Conservation (phyloP, 495 filamentous ascomycete genomes). For the Aspergillus sparsus region DNA sequence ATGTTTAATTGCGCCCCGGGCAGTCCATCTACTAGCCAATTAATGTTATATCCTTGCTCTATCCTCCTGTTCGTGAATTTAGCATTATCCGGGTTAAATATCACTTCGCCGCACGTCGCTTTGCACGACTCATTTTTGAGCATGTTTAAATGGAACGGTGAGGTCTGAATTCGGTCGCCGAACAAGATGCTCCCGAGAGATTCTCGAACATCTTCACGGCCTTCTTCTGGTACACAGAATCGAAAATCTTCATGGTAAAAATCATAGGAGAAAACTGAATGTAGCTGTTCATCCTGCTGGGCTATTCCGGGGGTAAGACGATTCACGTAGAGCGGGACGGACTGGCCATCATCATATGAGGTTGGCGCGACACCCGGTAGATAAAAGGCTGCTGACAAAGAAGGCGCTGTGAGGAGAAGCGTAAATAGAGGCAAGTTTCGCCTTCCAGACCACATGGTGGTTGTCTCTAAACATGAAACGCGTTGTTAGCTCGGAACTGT, state of each 20-base stretch:
- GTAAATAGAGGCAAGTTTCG: slow-evolving; percentile 32
- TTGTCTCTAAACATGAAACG: slow-evolving; percentile 19
- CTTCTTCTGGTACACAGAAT: slow-evolving; percentile 79
- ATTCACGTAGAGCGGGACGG: slow-evolving; percentile 91
- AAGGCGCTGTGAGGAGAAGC: slow-evolving; percentile 37
- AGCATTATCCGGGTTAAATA: slow-evolving; percentile 67
- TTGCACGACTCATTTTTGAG: slow-evolving; percentile 82
- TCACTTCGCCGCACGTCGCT: slow-evolving; percentile 63
- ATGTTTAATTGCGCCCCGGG: slow-evolving; percentile 78
- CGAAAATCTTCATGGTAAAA: slow-evolving; percentile 88
- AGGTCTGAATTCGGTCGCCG: slow-evolving; percentile 91
- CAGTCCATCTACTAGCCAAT: slow-evolving; percentile 93
- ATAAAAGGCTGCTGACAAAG: slow-evolving; percentile 79
- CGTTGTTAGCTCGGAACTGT: slow-evolving; percentile 22
- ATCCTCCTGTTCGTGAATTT: slow-evolving; percentile 83
- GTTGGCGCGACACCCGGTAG: slow-evolving; percentile 95
- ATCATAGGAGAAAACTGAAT: slow-evolving; percentile 90
- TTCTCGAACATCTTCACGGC: slow-evolving; percentile 74
- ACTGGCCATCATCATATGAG: slow-evolving; percentile 72
- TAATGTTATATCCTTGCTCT: slow-evolving; percentile 78
- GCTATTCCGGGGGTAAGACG: slow-evolving; percentile 83
- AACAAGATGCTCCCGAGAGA: slow-evolving; percentile 95
- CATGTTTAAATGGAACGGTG: slow-evolving; percentile 87
- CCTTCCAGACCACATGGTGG: slow-evolving; percentile 45
- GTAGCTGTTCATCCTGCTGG: slow-evolving; percentile 70